Conservation (phyloP, 164 flowering plant species). For the Vitis riparia region DNA sequence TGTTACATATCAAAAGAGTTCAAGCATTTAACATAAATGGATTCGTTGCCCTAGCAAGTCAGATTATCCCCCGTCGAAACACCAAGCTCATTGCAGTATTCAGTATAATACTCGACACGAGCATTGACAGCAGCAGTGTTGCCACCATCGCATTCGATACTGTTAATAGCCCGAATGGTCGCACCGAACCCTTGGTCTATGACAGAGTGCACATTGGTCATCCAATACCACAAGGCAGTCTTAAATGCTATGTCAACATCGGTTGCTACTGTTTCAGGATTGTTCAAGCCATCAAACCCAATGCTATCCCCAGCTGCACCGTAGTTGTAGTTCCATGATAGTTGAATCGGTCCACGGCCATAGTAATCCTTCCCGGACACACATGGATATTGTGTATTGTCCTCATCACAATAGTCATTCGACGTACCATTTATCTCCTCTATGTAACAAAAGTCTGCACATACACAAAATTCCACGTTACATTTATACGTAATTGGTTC, state of each 20-base stretch:
- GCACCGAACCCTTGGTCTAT: constrained; percentile 16
- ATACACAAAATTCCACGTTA: too few relatives aligned
- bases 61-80: constrained; percentile 20
- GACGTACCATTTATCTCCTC: constrained; percentile 11
- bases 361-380: constrained; percentile 7
- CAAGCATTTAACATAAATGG: too few relatives aligned
- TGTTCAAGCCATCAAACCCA: constrained; percentile 15
- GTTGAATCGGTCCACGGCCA: constrained; percentile 10
- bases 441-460: constrained; percentile 14
- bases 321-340: constrained; percentile 25
- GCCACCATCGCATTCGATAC: constrained; percentile 11
- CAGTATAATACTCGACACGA: constrained; percentile 9
- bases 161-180: constrained; percentile 14
- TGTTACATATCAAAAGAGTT: too few relatives aligned
- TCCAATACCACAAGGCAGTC: constrained; percentile 24
- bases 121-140: constrained; percentile 8
- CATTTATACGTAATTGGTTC: too few relatives aligned
- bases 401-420: constrained; percentile 15
- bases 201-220: constrained; percentile 11
- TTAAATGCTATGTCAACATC: constrained; percentile 13
- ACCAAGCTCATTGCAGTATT: constrained; percentile 16
- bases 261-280: constrained; percentile 15
- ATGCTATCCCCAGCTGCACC: constrained; percentile 18
- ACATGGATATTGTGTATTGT: constrained; percentile 12
- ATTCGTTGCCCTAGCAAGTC: neutral